These are phyloP conservation scores for Cymbopogon flexuosus DNA, from an alignment of 202 grass and related monocot genomes.

Conservation along the genomic window DNA sequence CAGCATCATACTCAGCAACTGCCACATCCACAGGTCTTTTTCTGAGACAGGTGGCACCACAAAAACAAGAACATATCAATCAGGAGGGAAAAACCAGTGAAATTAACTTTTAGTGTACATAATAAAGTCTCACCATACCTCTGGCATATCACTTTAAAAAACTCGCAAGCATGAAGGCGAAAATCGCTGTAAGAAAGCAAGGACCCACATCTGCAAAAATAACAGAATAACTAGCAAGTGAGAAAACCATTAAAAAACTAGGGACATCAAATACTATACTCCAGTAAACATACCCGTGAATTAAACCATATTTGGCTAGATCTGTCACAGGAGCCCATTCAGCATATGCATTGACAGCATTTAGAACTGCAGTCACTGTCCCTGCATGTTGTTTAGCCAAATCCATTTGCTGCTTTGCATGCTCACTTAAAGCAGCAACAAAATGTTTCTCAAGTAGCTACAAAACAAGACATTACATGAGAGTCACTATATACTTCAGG, in stretches of 20 bases:
- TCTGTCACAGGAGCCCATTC: conserved; percentile 96
- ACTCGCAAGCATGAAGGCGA: conserved; percentile 87
- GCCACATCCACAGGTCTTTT: conserved; percentile 82
- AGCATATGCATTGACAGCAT: conserved; percentile 92
- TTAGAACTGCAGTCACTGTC: conserved; percentile 75
- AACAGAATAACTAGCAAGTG: conserved; percentile 23
- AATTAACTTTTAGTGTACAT: conserved; percentile 15
- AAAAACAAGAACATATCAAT: conserved; percentile 34
- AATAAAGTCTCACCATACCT: conserved; percentile 48
- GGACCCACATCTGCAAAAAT: conserved; percentile 66
- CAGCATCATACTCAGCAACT: conserved; percentile 71
- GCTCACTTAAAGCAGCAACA: conserved; percentile 66
- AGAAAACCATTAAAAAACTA: conserved; percentile 19
- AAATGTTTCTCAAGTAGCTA: conserved; percentile 98
- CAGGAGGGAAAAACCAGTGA: conserved; percentile 18
- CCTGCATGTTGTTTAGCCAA: conserved; percentile 77
- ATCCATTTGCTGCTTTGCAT: conserved; percentile 61
- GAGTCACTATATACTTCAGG: not conserved
- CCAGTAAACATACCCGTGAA: conserved; percentile 64
- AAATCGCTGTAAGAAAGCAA: conserved; percentile 86
- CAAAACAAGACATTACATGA: conserved; percentile 26
- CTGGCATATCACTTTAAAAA: conserved; percentile 91
- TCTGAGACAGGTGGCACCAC: conserved; percentile 44
- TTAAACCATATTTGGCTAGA: conserved; percentile 85
- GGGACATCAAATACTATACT: conserved; percentile 21